phyloP scores from a whole-genome alignment of 2,329 filamentous ascomycete genomes.

The Raffaelea arxii region DNA sequence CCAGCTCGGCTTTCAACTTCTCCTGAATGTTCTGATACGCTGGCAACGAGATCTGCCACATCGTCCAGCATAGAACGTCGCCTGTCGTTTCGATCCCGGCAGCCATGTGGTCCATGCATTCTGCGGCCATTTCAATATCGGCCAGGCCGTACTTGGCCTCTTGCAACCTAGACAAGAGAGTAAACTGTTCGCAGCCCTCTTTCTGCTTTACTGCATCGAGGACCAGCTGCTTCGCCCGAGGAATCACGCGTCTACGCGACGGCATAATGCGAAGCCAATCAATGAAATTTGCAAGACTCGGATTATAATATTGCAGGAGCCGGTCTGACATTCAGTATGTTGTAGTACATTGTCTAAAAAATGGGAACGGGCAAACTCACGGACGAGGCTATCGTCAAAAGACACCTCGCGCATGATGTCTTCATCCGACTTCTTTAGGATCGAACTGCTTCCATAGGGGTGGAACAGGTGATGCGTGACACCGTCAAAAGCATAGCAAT shows the following conservation, averaged over 20 bases:
- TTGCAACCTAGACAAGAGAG: slow-evolving; percentile 47
- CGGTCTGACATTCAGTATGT: slow-evolving; percentile 33
- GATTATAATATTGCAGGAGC: slow-evolving; percentile 48
- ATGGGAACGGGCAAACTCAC: slow-evolving; percentile 37
- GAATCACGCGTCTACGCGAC: slow-evolving; percentile 47
- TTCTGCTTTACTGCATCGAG: slow-evolving; percentile 35
- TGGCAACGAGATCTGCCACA: slow-evolving; percentile 59
- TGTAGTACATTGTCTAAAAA: too few relatives aligned
- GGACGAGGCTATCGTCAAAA: slow-evolving; percentile 56
- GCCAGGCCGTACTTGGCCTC: slow-evolving; percentile 31
- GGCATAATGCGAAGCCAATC: slow-evolving; percentile 33
- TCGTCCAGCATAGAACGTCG: slow-evolving; percentile 60
- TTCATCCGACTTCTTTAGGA: slow-evolving; percentile 44
- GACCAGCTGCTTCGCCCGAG: slow-evolving; percentile 49
- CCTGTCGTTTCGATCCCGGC: slow-evolving; percentile 65
- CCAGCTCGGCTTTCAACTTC: slow-evolving; percentile 42
- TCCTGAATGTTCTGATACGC: slow-evolving; percentile 39
- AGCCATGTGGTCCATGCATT: slow-evolving; percentile 62
- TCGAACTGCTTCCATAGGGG: slow-evolving; percentile 51
- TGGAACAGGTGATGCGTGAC: slow-evolving; percentile 61
- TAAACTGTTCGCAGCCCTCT: slow-evolving; percentile 38
- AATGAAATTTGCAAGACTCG: slow-evolving; percentile 35
- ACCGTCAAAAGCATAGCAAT: slow-evolving; percentile 60
- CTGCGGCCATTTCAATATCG: slow-evolving; percentile 48
- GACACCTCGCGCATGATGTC: slow-evolving; percentile 59